A percentile compares a stretch with the other conserved stretches of the same genome.
phyloP scores from a whole-genome alignment of 2,329 filamentous ascomycete species.

The Stagonosporopsis tanaceti region DNA sequence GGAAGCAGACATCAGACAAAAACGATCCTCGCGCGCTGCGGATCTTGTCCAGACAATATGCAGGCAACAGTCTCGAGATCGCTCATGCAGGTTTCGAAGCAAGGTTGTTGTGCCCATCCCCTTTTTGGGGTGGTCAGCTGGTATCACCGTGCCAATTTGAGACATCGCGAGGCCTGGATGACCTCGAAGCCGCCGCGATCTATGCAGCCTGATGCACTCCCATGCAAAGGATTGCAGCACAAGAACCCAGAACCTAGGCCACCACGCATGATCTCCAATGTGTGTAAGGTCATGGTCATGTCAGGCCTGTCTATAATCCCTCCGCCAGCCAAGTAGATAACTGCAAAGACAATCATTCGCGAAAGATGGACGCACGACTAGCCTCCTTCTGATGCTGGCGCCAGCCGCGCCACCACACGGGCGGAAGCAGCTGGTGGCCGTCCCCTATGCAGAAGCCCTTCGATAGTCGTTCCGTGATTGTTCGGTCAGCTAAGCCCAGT shows the following conservation, averaged over 20 bases:
- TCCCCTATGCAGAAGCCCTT: slow-evolving; percentile 15
- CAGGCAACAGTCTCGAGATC: not conserved
- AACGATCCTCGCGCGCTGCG: not conserved
- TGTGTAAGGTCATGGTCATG: slow-evolving; percentile 6
- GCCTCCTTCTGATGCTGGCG: slow-evolving; percentile 8
- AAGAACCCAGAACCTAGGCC: not conserved
- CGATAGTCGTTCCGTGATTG: slow-evolving; percentile 18
- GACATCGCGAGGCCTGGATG: not conserved
- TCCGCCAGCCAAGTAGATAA: slow-evolving; percentile 20
- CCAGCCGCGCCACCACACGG: slow-evolving; percentile 16
- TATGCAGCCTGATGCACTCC: slow-evolving; percentile 3
- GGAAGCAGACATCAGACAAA: not conserved
- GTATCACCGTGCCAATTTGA: not conserved
- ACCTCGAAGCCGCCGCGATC: not conserved
- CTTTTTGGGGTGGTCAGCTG: slow-evolving; percentile 1
- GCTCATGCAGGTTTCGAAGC: not conserved
- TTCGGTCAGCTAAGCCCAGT: slow-evolving; percentile 11
- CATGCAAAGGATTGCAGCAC: not conserved
- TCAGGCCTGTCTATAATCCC: slow-evolving; percentile 1
- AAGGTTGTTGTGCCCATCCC: not conserved
- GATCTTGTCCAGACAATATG: not conserved
- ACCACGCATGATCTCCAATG: slow-evolving; percentile 4
- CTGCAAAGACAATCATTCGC: slow-evolving; percentile 14
- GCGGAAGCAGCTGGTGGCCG: slow-evolving; percentile 18
- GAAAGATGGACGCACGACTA: slow-evolving; percentile 1